phyloP scores from a whole-genome alignment of 2,329 filamentous ascomycete species.

The Tolypocladium tropicale region DNA sequence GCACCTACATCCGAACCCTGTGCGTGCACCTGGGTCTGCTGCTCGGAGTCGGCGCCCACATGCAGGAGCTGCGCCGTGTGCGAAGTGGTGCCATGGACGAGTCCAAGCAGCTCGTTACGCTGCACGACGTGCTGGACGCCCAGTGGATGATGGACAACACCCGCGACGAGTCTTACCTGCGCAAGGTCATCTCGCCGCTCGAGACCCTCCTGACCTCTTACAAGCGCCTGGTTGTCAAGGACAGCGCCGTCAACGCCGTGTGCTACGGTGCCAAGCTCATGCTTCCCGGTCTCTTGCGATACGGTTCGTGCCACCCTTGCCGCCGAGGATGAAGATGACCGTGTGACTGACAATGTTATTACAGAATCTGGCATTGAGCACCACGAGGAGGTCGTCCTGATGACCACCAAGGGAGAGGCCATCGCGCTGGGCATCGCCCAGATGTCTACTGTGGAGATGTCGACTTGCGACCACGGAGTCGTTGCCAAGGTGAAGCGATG shows the following conservation, averaged over 20 bases:
- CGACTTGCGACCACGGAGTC: conserved; percentile 92
- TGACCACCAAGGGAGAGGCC: conserved; percentile 98
- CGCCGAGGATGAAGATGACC: not conserved
- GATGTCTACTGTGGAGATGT: conserved; percentile 97
- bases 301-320: conserved; percentile 47
- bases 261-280: conserved; percentile 99
- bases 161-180: conserved; percentile 84
- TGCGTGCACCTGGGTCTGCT: conserved; percentile 82
- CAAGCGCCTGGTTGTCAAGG: conserved; percentile 97
- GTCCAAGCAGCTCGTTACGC: conserved; percentile 76
- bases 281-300: conserved; percentile 90
- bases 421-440: conserved; percentile 93
- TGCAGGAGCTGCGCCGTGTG: conserved; percentile 95
- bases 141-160: conserved; percentile 96
- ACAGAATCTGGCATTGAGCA: conserved; percentile 82
- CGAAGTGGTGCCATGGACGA: conserved; percentile 93
- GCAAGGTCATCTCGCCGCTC: conserved; percentile 81
- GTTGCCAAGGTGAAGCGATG: conserved; percentile 98
- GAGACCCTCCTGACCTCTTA: conserved; percentile 88
- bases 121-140: conserved; percentile 80
- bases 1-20: conserved; percentile 96
- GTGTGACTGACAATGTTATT: conserved; percentile 13
- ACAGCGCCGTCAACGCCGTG: conserved; percentile 72
- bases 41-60: conserved; percentile 81
- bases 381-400: conserved; percentile 92